Evolutionary conservation across 306 rosid genomes (phyloP), one percentile per base, ranked within the genome.

Genomic region (Ormosia emarginata): DNA sequence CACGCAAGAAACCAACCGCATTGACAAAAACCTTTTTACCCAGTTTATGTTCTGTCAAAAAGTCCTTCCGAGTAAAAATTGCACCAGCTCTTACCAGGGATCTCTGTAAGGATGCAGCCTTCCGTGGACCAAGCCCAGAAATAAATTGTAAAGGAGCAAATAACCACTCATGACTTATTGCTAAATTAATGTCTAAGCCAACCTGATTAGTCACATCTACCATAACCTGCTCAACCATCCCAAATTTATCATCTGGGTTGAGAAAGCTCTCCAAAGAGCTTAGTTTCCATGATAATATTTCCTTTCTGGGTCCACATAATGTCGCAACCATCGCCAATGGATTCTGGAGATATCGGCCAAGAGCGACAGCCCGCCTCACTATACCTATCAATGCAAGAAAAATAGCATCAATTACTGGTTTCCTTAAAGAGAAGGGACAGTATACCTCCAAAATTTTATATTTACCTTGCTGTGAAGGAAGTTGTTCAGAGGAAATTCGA

Each of bases 61-160:
- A 90, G 87, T 96, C 99, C 86, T 96, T 96, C 37, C 99, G 91
- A 14, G 97, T 90, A 74, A 87, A 93, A 83, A 93, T 93, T 78
- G 97, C 89, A 59, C 98, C 97, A 71, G 94, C 90, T 86, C 97
- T 91, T 59, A 96, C 97, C 85, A 96, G 78, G 17, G 98, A 93
- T 81, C 97, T 86, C 82, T 96, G 98, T 77, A 96, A 84, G 76
- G 92, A 96, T 71, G 98, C 96, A 50, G 99, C 98, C 83, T 96
- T 96, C 82, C 99, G 92, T 7, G 98, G 99, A 81, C 99, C 99
- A 84, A 96, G 97, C 78, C 99, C 99, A 81, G 98, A 93, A 85
- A 92, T 86, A 84, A 93, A 93, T 71, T 96, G 98, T 79, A 96
- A 82, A 5, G 99, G 94, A 74, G 94, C 87, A 82, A 96, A 96